Evolutionary conservation across 73 alveolate genomes (phyloP).

Genomic region (Blepharisma japonicum): DNA sequence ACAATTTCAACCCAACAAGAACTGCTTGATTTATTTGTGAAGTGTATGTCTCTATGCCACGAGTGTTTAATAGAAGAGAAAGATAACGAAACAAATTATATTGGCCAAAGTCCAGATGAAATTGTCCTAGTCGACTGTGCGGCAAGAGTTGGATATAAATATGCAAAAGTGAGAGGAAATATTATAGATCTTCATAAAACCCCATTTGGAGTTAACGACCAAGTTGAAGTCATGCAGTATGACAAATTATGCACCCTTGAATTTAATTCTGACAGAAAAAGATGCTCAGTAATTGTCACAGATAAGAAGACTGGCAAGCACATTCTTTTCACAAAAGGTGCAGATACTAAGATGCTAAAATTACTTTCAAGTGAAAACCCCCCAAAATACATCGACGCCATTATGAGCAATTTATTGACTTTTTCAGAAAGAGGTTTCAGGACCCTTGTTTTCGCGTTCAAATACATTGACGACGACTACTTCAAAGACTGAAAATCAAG

Average conservation of each 20-base stretch:
- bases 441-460: slow-evolving; percentile 46
- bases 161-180: not conserved
- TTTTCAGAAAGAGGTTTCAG: slow-evolving; percentile 54
- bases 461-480: slow-evolving; percentile 34
- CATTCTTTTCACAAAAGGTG: slow-evolving; percentile 64
- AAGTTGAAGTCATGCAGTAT: slow-evolving; percentile 37
- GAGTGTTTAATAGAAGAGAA: slow-evolving; percentile 48
- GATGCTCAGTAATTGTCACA: slow-evolving; percentile 84
- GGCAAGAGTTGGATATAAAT: slow-evolving; percentile 62
- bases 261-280: slow-evolving; percentile 90
- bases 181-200: not conserved
- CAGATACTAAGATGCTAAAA: slow-evolving; percentile 62
- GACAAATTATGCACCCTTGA: slow-evolving; percentile 79
- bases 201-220: not conserved
- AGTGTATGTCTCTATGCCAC: slow-evolving; percentile 58
- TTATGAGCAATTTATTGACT: slow-evolving; percentile 1
- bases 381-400: not conserved
- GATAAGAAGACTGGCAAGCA: slow-evolving; percentile 59
- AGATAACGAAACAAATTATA: slow-evolving; percentile 26
- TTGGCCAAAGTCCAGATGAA: slow-evolving; percentile 35
- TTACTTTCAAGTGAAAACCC: not conserved
- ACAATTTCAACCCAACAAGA: slow-evolving; percentile 22
- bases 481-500: slow-evolving; percentile 25
- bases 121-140: slow-evolving; percentile 39
- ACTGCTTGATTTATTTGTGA: slow-evolving; percentile 40